Evolutionary conservation across 768 basidiomycete genomes (phyloP).

Genomic region (Lactarius vividus): DNA sequence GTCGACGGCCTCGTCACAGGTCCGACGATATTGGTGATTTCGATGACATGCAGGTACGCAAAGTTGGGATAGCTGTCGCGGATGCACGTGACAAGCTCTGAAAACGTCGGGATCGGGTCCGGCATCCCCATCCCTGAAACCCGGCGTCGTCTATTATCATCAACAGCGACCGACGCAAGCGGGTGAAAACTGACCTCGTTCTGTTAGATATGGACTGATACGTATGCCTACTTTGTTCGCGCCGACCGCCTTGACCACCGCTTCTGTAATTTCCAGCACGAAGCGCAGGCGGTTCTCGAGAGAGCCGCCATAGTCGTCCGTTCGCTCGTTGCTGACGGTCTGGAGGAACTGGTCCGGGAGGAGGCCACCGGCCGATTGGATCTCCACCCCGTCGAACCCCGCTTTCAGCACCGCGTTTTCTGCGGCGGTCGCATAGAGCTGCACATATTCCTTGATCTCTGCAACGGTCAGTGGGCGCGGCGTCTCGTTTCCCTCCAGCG

Average conservation of each 20-base stretch:
- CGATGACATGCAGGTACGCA: constrained; percentile 35
- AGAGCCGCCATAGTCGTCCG: constrained; percentile 47
- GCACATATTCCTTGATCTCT: constrained; percentile 52
- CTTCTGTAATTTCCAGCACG: constrained; percentile 39
- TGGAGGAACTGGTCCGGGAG: constrained; percentile 41
- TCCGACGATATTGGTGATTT: constrained; percentile 26
- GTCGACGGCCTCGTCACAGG: constrained; percentile 17
- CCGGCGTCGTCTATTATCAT: neutral
- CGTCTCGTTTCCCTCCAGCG: neutral
- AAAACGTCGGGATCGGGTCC: constrained; percentile 33
- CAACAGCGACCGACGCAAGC: too few relatives aligned
- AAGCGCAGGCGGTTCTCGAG: constrained; percentile 46
- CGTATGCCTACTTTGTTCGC: constrained; percentile 38
- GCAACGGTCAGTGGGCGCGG: constrained; percentile 45
- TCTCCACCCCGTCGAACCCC: constrained; percentile 34
- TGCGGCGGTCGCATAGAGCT: constrained; percentile 43
- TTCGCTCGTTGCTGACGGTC: constrained; percentile 38
- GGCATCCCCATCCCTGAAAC: constrained; percentile 13
- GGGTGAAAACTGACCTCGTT: constrained; percentile 2
- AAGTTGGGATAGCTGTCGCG: constrained; percentile 22
- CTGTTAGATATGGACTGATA: constrained; percentile 31
- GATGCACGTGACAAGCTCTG: constrained; percentile 31
- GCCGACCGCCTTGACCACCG: constrained; percentile 38
- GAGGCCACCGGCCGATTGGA: constrained; percentile 34
- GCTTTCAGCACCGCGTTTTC: constrained; percentile 32